Base-by-base conservation (phyloP, 306 rosid species). In the Corylus avellana region DNA sequence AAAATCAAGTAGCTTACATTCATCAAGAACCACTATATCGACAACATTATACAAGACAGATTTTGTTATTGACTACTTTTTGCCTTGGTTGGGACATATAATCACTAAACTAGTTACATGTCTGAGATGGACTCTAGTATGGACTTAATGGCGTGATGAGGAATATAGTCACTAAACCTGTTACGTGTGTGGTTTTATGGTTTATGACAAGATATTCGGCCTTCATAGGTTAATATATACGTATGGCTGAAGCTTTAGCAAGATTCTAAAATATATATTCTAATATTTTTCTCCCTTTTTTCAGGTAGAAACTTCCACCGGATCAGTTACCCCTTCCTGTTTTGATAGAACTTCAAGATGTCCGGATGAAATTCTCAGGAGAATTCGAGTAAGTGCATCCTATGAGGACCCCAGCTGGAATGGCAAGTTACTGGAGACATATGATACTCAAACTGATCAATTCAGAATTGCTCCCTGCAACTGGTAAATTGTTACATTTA, bases 291-390 rank as follows among this genome's bases (percentile, higher is more conserved):
- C 63, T 56, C 74, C 79, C 77, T 51, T 75, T 64, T 80, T 85
- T 74, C 89, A 92, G 98, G 88, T 90, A 22, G 90, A 84, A 75
- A 92, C 93, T 75, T 71, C 85, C 27, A 85, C 89, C 7, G 97
- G 98, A 81, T 78, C 72, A 8, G 76, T 88, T 17, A 56, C 86
- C 76, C 97, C 97, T 32, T 92, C 97, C 22, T 76, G 82, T 57
- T 92, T 94, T 77, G 91, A 92, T 79, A 42, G 82, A 74, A 87
- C 87, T 70, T 89, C 93, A 62, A 88, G 98, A 87, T 90, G 91
- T 80, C 97, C 97, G 11, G 97, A 90, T 83, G 97, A 91, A 83
- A 58, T 89, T 78, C 87, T 94, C 62, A 81, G 98, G 88, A 85
- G 95, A 92, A 91, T 91, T 81, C 85, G 97, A 77, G 85, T 91